phyloP scores from a whole-genome alignment of 2,329 filamentous ascomycete genomes.

The Aspergillus awamori region DNA sequence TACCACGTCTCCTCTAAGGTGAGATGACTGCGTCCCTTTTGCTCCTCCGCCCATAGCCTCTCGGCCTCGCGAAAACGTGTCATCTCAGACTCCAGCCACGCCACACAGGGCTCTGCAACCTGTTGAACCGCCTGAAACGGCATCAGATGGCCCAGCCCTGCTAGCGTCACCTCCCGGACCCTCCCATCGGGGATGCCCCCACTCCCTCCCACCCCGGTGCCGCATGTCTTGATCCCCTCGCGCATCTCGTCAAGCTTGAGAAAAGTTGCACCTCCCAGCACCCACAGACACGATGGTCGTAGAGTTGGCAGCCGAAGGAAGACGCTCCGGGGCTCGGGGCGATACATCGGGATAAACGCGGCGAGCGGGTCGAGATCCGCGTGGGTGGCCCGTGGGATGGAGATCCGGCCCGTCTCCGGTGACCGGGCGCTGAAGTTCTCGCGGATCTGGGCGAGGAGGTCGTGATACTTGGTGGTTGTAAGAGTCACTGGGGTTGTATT shows the following conservation, averaged over 20 bases:
- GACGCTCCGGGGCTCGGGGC: background rate
- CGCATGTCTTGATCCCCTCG: conserved; percentile 18
- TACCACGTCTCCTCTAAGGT: conserved; percentile 6
- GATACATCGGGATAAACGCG: background rate
- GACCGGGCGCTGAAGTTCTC: background rate
- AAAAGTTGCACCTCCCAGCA: conserved; percentile 26
- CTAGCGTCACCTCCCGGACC: conserved; percentile 27
- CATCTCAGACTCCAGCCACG: conserved; percentile 5
- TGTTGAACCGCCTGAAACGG: conserved; percentile 8
- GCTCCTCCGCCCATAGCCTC: conserved; percentile 6
- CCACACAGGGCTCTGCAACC: background rate
- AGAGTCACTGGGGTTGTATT: conserved; percentile 11
- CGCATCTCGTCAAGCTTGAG: conserved; percentile 22
- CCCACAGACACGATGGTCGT: conserved; percentile 32
- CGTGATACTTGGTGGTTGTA: conserved; percentile 13
- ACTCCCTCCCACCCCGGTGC: conserved; percentile 28
- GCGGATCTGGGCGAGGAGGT: background rate
- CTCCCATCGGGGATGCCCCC: conserved; percentile 55
- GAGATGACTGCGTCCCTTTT: conserved; percentile 1
- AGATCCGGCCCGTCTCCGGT: background rate
- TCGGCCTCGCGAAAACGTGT: background rate
- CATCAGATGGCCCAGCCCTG: conserved; percentile 6
- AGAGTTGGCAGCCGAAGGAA: background rate
- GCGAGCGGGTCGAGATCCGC: conserved; percentile 5
- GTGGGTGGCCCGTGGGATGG: conserved; percentile 3